A percentile compares a stretch with the other conserved stretches of the same genome.
Evolutionary conservation across 805 yeast genomes (phyloP).

Genomic region (Starmera dryadoides): DNA sequence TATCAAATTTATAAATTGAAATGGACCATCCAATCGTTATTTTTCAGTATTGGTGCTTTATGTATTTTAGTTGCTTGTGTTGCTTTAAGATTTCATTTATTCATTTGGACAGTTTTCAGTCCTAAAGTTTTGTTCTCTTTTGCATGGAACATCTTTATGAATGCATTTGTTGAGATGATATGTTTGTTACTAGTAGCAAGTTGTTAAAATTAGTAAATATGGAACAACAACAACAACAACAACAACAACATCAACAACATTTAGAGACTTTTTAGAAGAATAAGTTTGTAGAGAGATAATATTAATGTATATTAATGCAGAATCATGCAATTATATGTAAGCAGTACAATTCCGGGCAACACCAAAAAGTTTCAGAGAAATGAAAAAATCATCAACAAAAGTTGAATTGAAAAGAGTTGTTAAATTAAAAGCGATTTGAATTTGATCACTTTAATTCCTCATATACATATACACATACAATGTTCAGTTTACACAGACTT

Average conservation of each 20-base stretch:
- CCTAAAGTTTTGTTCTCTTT: conserved; percentile 81
- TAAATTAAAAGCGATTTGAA: background rate
- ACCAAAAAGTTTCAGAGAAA: no score
- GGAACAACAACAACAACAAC: no score
- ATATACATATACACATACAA: background rate
- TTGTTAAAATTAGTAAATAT: background rate
- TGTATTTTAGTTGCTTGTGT: conserved; percentile 64
- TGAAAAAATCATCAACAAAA: background rate
- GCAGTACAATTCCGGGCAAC: no score
- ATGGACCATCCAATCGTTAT: conserved; percentile 22
- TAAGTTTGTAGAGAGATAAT: no score
- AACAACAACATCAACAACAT: no score
- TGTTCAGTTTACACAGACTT: background rate
- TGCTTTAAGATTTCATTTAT: conserved; percentile 73
- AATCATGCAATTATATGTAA: no score
- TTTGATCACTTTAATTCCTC: no score
- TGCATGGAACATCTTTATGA: conserved; percentile 61
- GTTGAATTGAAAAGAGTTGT: background rate
- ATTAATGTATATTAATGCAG: no score
- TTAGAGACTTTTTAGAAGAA: no score
- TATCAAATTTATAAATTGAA: conserved; percentile 26
- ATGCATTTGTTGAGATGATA: conserved; percentile 21
- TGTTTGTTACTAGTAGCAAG: conserved; percentile 2
- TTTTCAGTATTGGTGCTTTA: conserved; percentile 53
- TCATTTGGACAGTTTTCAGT: conserved; percentile 96